These are phyloP conservation scores for Trametes meyenii DNA, from an alignment of 768 basidiomycete species.

Conservation along the genomic window DNA sequence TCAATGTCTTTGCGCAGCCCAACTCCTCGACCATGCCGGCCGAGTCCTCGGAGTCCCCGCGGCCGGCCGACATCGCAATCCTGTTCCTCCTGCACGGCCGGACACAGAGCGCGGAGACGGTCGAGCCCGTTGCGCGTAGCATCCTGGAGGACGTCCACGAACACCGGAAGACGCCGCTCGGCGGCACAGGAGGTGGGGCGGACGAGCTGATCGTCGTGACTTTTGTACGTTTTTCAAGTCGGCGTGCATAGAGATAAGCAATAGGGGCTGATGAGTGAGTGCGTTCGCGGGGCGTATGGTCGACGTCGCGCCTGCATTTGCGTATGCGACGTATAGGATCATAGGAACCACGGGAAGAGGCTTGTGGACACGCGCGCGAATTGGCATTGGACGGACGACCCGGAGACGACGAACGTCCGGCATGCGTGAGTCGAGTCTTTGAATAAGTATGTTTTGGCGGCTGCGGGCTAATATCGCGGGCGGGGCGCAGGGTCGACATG, in stretches of 20 bases:
- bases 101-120: slow-evolving; percentile 33
- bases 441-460: background rate
- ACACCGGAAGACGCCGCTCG: slow-evolving; percentile 34
- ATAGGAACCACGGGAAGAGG: slow-evolving; percentile 53
- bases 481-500: slow-evolving; percentile 46
- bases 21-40: slow-evolving; percentile 33
- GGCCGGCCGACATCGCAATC: slow-evolving; percentile 32
- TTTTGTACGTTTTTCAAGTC: slow-evolving; percentile 37
- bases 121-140: slow-evolving; percentile 38
- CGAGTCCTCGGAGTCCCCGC: no score
- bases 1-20: slow-evolving; percentile 30
- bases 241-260: no score
- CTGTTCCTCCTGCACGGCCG: slow-evolving; percentile 54
- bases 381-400: slow-evolving; percentile 37
- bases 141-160: slow-evolving; percentile 40
- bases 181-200: slow-evolving; percentile 20
- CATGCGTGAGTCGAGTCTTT: slow-evolving; percentile 40
- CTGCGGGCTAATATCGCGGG: background rate
- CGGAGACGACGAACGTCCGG: slow-evolving; percentile 38
- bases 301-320: no score
- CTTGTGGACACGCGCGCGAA: slow-evolving; percentile 41
- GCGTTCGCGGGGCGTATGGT: background rate
- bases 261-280: background rate
- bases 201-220: slow-evolving; percentile 51
- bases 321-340: slow-evolving; percentile 39